Percentiles rank a stretch among this genome's conserved stretches.
These are phyloP conservation scores for Zymoseptoria ardabiliae DNA, from an alignment of 2,329 filamentous ascomycete species.

Conservation along the genomic window DNA sequence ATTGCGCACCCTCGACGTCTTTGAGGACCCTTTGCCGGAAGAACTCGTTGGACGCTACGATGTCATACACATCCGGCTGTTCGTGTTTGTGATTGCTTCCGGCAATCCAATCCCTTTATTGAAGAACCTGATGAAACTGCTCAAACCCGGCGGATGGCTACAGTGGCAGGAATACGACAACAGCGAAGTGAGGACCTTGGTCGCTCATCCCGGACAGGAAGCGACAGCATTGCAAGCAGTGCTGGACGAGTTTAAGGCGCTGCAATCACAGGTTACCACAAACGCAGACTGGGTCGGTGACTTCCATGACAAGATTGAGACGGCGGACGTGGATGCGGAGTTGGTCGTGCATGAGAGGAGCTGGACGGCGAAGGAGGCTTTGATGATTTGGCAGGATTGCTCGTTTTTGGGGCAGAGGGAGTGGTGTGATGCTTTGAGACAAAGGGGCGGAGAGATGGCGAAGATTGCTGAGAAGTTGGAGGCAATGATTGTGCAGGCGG, in stretches of 20 bases:
- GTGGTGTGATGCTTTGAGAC: conserved; percentile 9
- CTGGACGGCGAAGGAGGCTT: conserved; percentile 7
- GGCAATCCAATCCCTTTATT: conserved; percentile 18
- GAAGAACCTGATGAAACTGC: conserved; percentile 11
- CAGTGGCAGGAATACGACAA: conserved; percentile 21
- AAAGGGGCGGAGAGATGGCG: not conserved
- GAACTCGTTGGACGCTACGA: conserved; percentile 14
- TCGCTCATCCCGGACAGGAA: not conserved
- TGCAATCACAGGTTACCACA: not conserved
- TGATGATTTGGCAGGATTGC: conserved; percentile 13
- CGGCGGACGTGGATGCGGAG: conserved; percentile 3
- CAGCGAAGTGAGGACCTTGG: not conserved
- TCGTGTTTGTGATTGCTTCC: conserved; percentile 12
- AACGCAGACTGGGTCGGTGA: conserved; percentile 3
- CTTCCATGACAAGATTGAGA: conserved; percentile 5
- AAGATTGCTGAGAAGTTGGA: not conserved
- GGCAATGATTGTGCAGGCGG: not conserved
- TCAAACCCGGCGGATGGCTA: conserved; percentile 18
- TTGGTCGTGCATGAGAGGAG: conserved; percentile 7
- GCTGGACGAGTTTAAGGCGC: too few species aligned
- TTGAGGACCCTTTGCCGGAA: conserved; percentile 3
- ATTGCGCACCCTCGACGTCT: conserved; percentile 14
- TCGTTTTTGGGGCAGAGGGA: conserved; percentile 14
- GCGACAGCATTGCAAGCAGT: not conserved
- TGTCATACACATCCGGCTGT: conserved; percentile 18